phyloP scores from a whole-genome alignment of 495 filamentous ascomycete genomes.

The Hypoxylon lenormandii region DNA sequence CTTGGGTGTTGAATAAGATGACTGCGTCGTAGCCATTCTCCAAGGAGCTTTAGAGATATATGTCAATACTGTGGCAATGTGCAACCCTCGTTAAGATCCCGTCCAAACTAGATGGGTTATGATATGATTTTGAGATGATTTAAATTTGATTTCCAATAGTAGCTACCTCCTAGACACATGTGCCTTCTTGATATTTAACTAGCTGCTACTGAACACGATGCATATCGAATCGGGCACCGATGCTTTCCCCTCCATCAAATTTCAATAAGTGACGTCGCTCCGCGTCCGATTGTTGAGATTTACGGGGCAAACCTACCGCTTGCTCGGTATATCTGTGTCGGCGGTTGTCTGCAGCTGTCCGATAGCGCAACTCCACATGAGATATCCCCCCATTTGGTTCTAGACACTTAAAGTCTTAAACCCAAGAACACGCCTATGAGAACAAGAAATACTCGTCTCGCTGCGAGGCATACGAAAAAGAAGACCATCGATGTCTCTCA shows the following conservation, averaged over 20 bases:
- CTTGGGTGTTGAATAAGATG: slow-evolving; percentile 59
- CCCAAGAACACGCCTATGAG: too few species aligned
- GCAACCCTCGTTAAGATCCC: background rate
- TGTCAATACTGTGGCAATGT: slow-evolving; percentile 1
- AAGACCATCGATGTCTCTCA: too few species aligned
- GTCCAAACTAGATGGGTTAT: background rate
- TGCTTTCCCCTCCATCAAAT: slow-evolving; percentile 18
- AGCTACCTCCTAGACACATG: too few species aligned
- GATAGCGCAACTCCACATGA: background rate
- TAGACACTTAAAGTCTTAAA: too few species aligned
- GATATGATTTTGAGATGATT: too few species aligned
- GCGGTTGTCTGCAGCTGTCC: slow-evolving; percentile 25
- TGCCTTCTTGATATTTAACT: too few species aligned
- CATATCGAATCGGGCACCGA: slow-evolving; percentile 30
- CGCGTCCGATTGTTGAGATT: slow-evolving; percentile 30
- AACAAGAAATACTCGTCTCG: too few species aligned
- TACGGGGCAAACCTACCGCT: slow-evolving; percentile 16
- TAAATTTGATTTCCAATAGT: too few species aligned
- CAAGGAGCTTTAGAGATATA: slow-evolving; percentile 3
- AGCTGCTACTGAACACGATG: too few species aligned
- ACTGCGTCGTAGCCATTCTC: slow-evolving; percentile 27
- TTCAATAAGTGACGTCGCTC: slow-evolving; percentile 34
- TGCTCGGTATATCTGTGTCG: background rate
- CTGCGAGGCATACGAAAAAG: too few species aligned
- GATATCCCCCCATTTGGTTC: background rate